These are phyloP conservation scores for Daldinia sp. DNA, from an alignment of 2,329 filamentous ascomycete genomes.

Conservation along the genomic window DNA sequence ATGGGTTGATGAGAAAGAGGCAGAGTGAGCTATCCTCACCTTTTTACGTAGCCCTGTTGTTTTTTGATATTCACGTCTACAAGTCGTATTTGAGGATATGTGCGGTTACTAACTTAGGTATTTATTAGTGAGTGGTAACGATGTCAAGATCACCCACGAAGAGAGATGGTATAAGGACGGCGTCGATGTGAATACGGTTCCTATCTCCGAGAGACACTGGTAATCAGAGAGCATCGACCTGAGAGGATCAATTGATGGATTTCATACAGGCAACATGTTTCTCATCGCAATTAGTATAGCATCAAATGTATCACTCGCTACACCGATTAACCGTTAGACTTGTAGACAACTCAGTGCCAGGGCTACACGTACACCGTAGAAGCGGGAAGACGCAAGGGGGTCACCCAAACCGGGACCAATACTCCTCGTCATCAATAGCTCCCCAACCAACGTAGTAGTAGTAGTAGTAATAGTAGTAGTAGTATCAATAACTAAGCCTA, in stretches of 20 bases:
- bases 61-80: background rate
- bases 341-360: no score
- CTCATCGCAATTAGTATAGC: no score
- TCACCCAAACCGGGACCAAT: background rate
- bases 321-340: no score
- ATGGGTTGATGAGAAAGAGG: slow-evolving; percentile 76
- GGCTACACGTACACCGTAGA: no score
- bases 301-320: no score
- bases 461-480: no score
- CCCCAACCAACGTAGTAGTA: no score
- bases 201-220: slow-evolving; percentile 75
- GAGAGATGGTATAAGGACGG: slow-evolving; percentile 76
- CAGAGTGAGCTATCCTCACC: slow-evolving; percentile 54
- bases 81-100: background rate
- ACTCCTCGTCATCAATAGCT: background rate
- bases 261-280: no score
- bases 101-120: background rate
- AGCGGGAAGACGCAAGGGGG: no score
- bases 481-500: background rate
- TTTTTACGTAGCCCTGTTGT: background rate
- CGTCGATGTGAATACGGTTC: slow-evolving; percentile 72
- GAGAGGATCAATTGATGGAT: background rate
- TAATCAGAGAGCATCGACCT: no score
- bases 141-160: slow-evolving; percentile 67
- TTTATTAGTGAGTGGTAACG: slow-evolving; percentile 70